Conservation (phyloP, 495 filamentous ascomycete genomes). For the Daldinia caldariorum region DNA sequence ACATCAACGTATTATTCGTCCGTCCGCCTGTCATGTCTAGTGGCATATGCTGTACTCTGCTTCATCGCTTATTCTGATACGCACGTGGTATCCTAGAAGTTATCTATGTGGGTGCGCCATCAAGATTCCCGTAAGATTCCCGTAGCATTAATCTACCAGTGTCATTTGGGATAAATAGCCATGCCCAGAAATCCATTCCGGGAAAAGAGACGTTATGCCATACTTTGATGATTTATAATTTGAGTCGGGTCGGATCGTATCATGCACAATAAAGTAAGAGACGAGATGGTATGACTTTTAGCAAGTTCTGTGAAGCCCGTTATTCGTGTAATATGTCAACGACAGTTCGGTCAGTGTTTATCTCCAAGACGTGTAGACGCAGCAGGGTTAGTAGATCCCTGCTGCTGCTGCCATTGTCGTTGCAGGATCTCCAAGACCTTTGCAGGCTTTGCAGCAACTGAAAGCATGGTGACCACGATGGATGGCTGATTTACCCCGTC, state of each 20-base stretch:
- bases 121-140: conserved; percentile 26
- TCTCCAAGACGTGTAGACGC: neutral
- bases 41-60: conserved; percentile 15
- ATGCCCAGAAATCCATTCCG: conserved; percentile 26
- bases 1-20: conserved; percentile 17
- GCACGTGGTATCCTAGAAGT: conserved; percentile 30
- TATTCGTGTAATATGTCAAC: neutral
- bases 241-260: conserved; percentile 12
- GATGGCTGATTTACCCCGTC: conserved; percentile 38
- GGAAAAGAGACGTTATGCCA: conserved; percentile 22
- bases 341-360: conserved; percentile 5
- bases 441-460: conserved; percentile 19
- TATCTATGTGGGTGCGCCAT: conserved; percentile 19
- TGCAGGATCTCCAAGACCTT: conserved; percentile 37
- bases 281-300: conserved; percentile 17
- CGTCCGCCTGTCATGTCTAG: conserved; percentile 9
- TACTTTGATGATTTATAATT: conserved; percentile 7
- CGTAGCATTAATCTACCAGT: conserved; percentile 35
- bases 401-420: conserved; percentile 15
- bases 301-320: conserved; percentile 7
- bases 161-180: conserved; percentile 43
- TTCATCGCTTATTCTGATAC: conserved; percentile 21
- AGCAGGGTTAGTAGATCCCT: conserved; percentile 21
- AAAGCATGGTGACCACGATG: conserved; percentile 25
- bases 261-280: neutral